Evolutionary conservation across 441 rosid genomes (phyloP), one percentile per base, ranked within the genome.

Genomic region (Adansonia gregorii): DNA sequence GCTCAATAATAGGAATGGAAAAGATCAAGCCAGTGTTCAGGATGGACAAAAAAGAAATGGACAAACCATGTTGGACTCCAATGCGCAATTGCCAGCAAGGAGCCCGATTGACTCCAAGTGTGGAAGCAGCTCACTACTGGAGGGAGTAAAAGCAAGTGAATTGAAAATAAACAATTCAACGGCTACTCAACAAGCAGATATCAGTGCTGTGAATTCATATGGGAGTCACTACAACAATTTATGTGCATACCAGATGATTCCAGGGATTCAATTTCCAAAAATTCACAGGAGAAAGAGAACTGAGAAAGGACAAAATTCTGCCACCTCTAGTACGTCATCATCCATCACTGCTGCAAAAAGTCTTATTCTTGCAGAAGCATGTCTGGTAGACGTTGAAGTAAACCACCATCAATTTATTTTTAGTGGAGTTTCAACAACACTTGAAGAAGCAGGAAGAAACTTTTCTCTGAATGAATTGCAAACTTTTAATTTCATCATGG

Each of bases 271-370:
- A 75, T 78, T 83, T 73, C 82, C 86, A 5, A 79, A 68, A 17
- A 77, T 80, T 67, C 75, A 68, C 75, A 88, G 83, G 86, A 88
- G 87, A 80, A 88, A 56, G 79, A 88, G 88, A 80, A 87, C 87
- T 2, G 89, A 80, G 27, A 87, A 86, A 63, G 89, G 84, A 60
- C 91, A 84, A 71, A 31, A 20, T 69, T 72, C 81, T 73, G 67
- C 79, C 14, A 66, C 83, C 63, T 75, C 86, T 63, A 82, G 82
- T 83, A 31, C 83, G 77, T 76, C 93, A 69, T 59, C 67, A 20
- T 67, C 77, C 52, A 67, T 78, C 67, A 79, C 79, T 43, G 80
- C 87, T 43, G 72, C 68, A 58, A 81, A 71, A 76, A 65, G 27
- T 61, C 71, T 79, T n/a, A 45, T 20, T 54, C 75, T 66, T 41